phyloP scores from a whole-genome alignment of 2,329 filamentous ascomycete genomes.

The Hypoxylon sp. region DNA sequence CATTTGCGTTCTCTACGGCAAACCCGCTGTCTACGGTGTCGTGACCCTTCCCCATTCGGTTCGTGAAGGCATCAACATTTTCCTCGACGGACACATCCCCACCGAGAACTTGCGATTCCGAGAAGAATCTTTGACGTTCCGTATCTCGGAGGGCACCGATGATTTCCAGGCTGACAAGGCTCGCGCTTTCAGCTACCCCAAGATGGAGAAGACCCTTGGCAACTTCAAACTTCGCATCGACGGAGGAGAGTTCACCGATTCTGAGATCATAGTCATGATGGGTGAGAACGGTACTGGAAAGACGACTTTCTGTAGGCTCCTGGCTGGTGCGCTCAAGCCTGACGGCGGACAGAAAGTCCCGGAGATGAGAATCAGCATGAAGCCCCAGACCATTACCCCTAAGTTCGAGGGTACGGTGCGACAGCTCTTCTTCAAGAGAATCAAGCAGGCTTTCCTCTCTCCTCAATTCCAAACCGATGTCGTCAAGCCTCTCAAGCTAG shows the following conservation, averaged over 20 bases:
- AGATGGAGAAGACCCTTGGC: conserved; percentile 93
- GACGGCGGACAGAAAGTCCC: conserved; percentile 85
- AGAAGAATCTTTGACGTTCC: conserved; percentile 96
- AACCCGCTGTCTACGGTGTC: conserved; percentile 96
- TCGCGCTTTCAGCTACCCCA: conserved; percentile 88
- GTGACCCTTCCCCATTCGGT: conserved; percentile 96
- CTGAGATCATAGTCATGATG: conserved; percentile 99
- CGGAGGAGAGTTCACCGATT: conserved; percentile 91
- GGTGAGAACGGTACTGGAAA: conserved; percentile 99
- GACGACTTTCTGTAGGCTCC: conserved; percentile 97
- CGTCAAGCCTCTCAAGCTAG: conserved; percentile 98
- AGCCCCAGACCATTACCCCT: conserved; percentile 98
- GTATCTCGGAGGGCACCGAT: conserved; percentile 89
- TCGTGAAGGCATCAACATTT: conserved; percentile 99
- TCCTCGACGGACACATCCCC: conserved; percentile 97
- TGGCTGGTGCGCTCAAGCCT: conserved; percentile 93
- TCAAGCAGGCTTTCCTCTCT: conserved; percentile 95
- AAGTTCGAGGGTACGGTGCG: conserved; percentile 98
- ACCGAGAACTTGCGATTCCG: conserved; percentile 99
- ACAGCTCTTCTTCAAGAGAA: conserved; percentile 99
- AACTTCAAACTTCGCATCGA: conserved; percentile 89
- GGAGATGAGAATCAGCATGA: conserved; percentile 98
- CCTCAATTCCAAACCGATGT: conserved; percentile 99
- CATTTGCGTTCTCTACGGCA: conserved; percentile 96
- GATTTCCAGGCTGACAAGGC: conserved; percentile 88